Base-by-base conservation (phyloP, 2,329 filamentous ascomycete species). In the Domatiomyces catenatus region DNA sequence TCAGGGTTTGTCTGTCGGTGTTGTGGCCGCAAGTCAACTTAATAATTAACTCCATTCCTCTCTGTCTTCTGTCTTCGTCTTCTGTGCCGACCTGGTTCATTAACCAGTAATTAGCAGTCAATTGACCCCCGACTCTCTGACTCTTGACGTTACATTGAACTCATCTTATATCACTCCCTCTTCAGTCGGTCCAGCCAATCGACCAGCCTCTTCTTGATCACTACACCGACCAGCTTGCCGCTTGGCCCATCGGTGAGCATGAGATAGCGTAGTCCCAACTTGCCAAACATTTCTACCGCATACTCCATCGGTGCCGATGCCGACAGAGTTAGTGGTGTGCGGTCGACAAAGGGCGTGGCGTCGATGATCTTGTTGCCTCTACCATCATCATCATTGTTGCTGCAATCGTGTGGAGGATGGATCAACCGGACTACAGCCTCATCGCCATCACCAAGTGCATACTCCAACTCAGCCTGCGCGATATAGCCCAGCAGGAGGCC, bases 211-310 rank as follows among this genome's bases (percentile, higher is more conserved):
- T 79, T 80, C 68, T 79, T 80, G 51, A 79, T 75, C 24, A 77
- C 68, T 0, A 79, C 72, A 0, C 76, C 75, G 2, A 75, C 62
- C 46, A 77, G 61, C 54, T 57, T 65, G 1, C 73, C 69, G 19
- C 67, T 74, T 1, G 73, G 73, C 52, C 76, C 71, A 52, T 77
- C 72, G 1, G 72, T 67, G 5, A 79, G 63, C 58, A 75, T 71
- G 44, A 79, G 53, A 63, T 78, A 69, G 52, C 75, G 63, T 55
- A 47, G 54, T 0, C 76, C 76, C 43, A 80, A 58, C 59, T 77
- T 77, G 2, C 70, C 71, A 64, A 80, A 79, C 70, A 80, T 74
- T 61, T 79, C 76, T 1, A 78, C 72, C 0, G 70, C 74, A 60
- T 76, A 76, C 60, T 80, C 77, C 57, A 80, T 67, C 8, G 76